A percentile compares a stretch with the other conserved stretches of the same genome.
These are phyloP conservation scores for Malus asiatica DNA, from an alignment of 306 rosid species.

Conservation along the genomic window DNA sequence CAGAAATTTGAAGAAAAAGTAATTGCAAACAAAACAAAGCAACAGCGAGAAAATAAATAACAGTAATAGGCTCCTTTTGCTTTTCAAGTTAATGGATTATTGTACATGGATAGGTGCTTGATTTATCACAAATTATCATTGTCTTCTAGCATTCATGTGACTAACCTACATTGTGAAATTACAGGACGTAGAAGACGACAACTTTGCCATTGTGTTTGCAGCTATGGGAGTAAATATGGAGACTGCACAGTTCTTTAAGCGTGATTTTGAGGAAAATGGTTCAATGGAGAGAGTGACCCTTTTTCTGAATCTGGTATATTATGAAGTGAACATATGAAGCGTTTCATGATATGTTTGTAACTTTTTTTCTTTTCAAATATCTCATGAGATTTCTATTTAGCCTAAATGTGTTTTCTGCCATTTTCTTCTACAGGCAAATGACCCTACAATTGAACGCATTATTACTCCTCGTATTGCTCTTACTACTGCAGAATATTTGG, in stretches of 20 bases:
- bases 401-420: constrained; percentile 11
- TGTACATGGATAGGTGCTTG: background rate
- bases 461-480: constrained; percentile 99
- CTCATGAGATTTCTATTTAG: background rate
- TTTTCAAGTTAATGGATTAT: background rate
- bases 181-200: constrained; percentile 79
- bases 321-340: constrained; percentile 1
- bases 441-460: constrained; percentile 98
- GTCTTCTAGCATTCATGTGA: background rate
- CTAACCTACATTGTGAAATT: constrained; percentile 19
- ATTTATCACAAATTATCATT: background rate
- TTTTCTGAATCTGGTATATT: constrained; percentile 86
- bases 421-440: constrained; percentile 75
- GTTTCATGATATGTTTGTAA: background rate
- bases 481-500: constrained; percentile 98
- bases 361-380: background rate
- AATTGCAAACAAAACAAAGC: background rate
- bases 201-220: constrained; percentile 98
- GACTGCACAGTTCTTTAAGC: constrained; percentile 97
- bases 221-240: constrained; percentile 99
- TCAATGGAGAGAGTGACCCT: constrained; percentile 99
- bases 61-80: background rate
- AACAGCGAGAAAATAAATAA: background rate
- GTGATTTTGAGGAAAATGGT: constrained; percentile 99
- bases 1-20: background rate